Percentiles rank a stretch among this genome's conserved stretches.
Conservation (phyloP, 1,284 basidiomycete genomes). For the Phellopilus nigrolimitatus region DNA sequence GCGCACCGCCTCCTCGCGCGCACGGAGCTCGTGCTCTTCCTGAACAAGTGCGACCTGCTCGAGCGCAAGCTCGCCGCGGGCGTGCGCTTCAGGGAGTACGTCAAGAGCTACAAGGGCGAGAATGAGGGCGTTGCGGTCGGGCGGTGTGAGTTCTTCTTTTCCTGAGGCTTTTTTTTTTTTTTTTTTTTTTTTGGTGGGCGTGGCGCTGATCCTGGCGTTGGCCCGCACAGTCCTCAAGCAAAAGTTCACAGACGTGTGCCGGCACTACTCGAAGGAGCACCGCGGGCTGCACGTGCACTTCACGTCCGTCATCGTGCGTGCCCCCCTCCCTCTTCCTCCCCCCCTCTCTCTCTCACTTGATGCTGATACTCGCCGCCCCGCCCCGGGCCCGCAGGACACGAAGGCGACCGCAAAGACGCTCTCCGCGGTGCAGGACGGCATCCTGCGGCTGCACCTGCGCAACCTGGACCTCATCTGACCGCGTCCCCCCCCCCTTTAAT, state of each 20-base stretch:
- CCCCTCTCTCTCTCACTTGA: too few relatives aligned
- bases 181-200: neutral
- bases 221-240: conserved; percentile 61
- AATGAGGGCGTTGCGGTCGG: conserved; percentile 54
- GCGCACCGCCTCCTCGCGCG: conserved; percentile 51
- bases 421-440: conserved; percentile 49
- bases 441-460: conserved; percentile 30
- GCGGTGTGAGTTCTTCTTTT: conserved; percentile 46
- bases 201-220: too few relatives aligned
- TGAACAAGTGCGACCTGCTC: conserved; percentile 62
- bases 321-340: too few relatives aligned
- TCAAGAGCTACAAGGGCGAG: conserved; percentile 54
- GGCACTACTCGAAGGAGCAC: conserved; percentile 42
- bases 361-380: too few relatives aligned
- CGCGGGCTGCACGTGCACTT: conserved; percentile 52
- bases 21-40: conserved; percentile 55
- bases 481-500: too few relatives aligned
- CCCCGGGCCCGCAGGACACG: conserved; percentile 38
- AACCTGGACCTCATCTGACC: conserved; percentile 14
- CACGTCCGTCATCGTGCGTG: conserved; percentile 56
- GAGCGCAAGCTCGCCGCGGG: conserved; percentile 34
- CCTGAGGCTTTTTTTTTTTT: conserved; percentile 1
- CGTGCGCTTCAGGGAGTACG: conserved; percentile 30
- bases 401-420: conserved; percentile 37
- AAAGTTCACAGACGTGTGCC: conserved; percentile 55